Evolutionary conservation across 2,329 filamentous ascomycete genomes (phyloP), one percentile per base, ranked within the genome.

Genomic region (Colletotrichum falcatum): DNA sequence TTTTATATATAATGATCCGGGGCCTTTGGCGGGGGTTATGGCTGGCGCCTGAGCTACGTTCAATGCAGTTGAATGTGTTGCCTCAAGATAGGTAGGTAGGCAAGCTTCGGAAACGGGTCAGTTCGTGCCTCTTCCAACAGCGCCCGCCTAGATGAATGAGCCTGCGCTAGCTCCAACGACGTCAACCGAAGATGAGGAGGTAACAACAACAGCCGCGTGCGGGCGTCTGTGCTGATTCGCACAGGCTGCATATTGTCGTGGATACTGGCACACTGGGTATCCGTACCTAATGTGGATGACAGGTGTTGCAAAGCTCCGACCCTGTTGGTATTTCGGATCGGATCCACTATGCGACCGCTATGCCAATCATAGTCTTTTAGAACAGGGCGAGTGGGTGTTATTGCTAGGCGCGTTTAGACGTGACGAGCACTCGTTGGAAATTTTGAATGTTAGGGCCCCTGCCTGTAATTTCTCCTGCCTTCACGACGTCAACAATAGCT

Each of bases 391-490:
- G 69, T 71, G 66, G 69, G 56, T 70, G 65, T 72, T 73, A 64
- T 60, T 70, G 55, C 65, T 61, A 69, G 66, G 72, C 77, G 74
- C 80, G 80, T 80, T 80, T 80, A 75, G 80, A 81, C 80, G 79
- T 82, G 81, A 80, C 78, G 77, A 76, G 74, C 71, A 71, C 64
- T 71, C 54, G 39, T 54, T 51, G 62, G 67, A 72, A 70, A 71
- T 72, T 66, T 70, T 66, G 66, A 67, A 66, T 58, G 39, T 62
- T 23, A 59, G 37, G 8, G 48, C 39, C 44, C 61, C 67, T 48
- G 66, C 68, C n/a, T 39, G 46, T 48, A 53, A 44, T 42, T 49
- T 61, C 28, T 51, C 28, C 42, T 61, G 48, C 48, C 37, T 62
- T 58, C 56, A 66, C 62, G 67, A 58, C 66, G 59, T 42, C 67